These are phyloP conservation scores for Sporothrix sp. DNA, from an alignment of 2,329 filamentous ascomycete genomes.

Conservation along the genomic window DNA sequence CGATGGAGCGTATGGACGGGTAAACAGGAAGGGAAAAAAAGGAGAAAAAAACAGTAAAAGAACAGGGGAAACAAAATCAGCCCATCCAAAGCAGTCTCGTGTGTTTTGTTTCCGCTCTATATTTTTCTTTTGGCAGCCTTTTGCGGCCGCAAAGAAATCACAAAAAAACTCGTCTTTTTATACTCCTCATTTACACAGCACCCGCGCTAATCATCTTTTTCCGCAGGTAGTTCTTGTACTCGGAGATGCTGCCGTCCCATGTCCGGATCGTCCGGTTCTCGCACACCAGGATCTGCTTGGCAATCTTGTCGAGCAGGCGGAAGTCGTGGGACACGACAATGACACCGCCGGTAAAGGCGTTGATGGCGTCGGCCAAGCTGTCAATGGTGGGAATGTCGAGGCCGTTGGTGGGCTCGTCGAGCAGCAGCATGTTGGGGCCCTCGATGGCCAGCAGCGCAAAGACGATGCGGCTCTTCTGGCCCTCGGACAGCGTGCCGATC, in stretches of 20 bases:
- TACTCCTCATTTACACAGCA: conserved; percentile 62
- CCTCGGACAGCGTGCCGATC: conserved; percentile 96
- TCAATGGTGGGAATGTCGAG: conserved; percentile 98
- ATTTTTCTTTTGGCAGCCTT: conserved; percentile 28
- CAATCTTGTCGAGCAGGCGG: conserved; percentile 97
- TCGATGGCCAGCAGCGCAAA: conserved; percentile 95
- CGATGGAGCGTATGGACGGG: too few species aligned
- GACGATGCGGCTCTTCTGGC: conserved; percentile 95
- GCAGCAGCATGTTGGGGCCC: conserved; percentile 89
- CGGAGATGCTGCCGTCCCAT: conserved; percentile 82
- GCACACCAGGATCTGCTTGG: conserved; percentile 98
- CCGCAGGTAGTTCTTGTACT: conserved; percentile 96
- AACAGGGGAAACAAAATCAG: conserved; percentile 4
- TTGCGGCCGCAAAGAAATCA: too few species aligned
- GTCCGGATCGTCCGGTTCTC: conserved; percentile 89
- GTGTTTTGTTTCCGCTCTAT: conserved; percentile 7
- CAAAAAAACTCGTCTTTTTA: background rate
- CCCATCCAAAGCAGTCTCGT: conserved; percentile 1
- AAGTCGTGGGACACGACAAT: conserved; percentile 99
- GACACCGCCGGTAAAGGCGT: conserved; percentile 90
- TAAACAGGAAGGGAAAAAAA: too few species aligned
- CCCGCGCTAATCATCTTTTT: conserved; percentile 96
- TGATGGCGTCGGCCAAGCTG: conserved; percentile 93
- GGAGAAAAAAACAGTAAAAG: background rate
- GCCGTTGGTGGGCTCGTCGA: conserved; percentile 99